These are phyloP conservation scores for Cladosporium sp. DNA, from an alignment of 2,329 filamentous ascomycete species.

Conservation along the genomic window DNA sequence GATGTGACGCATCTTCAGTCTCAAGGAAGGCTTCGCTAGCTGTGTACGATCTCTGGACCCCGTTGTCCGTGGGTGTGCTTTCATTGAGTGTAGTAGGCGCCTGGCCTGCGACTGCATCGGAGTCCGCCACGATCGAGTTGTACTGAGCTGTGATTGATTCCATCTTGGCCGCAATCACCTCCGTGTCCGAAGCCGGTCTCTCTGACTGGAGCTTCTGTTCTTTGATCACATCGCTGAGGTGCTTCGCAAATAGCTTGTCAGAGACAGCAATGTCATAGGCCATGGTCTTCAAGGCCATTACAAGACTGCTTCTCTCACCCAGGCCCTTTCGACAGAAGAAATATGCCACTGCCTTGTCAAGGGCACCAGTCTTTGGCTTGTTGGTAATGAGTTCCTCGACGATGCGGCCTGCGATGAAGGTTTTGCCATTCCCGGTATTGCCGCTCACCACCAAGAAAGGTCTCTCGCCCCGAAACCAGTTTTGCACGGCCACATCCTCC, in stretches of 20 bases:
- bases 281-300: neutral
- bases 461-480: neutral
- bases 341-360: neutral
- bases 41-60: neutral
- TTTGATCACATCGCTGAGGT: neutral
- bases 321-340: neutral
- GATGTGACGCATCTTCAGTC: no score
- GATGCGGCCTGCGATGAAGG: neutral
- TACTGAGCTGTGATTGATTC: neutral
- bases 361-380: neutral
- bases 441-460: neutral
- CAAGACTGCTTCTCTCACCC: neutral
- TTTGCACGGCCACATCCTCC: neutral
- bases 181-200: neutral
- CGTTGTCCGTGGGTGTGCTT: neutral
- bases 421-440: neutral
- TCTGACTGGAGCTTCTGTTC: neutral
- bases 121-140: no score
- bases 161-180: neutral
- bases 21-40: neutral
- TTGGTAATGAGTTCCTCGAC: neutral
- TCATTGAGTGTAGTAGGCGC: no score
- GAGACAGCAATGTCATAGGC: neutral
- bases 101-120: no score
- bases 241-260: neutral